phyloP scores from a whole-genome alignment of 176 grass and related monocot species.

The Metroxylon sagu region DNA sequence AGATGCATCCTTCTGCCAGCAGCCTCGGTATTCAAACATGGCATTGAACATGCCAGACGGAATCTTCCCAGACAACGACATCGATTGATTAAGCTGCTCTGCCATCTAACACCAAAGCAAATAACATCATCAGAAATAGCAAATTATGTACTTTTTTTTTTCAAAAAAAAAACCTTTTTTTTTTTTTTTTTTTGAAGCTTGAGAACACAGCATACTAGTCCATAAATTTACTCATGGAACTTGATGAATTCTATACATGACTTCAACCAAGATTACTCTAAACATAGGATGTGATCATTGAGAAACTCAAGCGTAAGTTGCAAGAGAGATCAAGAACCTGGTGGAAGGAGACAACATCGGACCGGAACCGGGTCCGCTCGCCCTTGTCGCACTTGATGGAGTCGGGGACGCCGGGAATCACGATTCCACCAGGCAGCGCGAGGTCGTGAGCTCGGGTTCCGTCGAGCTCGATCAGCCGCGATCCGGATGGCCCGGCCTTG shows the following conservation, averaged over 20 bases:
- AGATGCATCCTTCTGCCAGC: conserved; percentile 67
- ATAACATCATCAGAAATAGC: too few species aligned
- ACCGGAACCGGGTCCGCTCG: conserved; percentile 55
- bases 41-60: conserved; percentile 74
- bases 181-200: too few species aligned
- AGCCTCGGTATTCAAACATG: conserved; percentile 63
- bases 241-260: too few species aligned
- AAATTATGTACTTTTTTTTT: too few species aligned
- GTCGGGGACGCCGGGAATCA: conserved; percentile 32
- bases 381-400: conserved; percentile 69
- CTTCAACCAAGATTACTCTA: not conserved
- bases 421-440: conserved; percentile 41
- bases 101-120: conserved; percentile 42
- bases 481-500: conserved; percentile 23
- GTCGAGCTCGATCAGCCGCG: conserved; percentile 34
- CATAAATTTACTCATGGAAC: too few species aligned
- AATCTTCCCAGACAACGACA: conserved; percentile 54
- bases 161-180: too few species aligned
- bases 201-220: too few species aligned
- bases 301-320: not conserved
- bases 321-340: conserved; percentile 23
- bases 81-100: conserved; percentile 58
- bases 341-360: conserved; percentile 60
- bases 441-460: conserved; percentile 23
- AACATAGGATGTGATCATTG: not conserved